Percentiles rank a stretch among this genome's conserved stretches.
phyloP scores from a whole-genome alignment of 805 yeast species.

The Metschnikowia continentalis region DNA sequence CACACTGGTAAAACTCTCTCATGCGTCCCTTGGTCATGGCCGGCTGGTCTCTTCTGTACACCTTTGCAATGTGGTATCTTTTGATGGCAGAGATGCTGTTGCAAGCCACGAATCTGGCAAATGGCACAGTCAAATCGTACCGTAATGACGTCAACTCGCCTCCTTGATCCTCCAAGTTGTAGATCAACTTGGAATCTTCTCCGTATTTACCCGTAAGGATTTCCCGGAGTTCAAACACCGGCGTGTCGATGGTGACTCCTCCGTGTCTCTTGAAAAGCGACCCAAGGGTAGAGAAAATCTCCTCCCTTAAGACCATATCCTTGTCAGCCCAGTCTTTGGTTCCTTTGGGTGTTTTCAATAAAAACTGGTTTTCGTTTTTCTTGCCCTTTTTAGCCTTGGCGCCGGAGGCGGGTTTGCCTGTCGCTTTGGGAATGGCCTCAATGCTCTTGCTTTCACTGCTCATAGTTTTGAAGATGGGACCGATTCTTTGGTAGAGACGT shows the following conservation, averaged over 20 bases:
- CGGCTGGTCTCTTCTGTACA: conserved; percentile 98
- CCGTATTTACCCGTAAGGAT: conserved; percentile 97
- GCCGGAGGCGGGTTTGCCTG: background rate
- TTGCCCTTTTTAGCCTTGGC: conserved; percentile 31
- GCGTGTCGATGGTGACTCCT: conserved; percentile 97
- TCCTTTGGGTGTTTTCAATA: conserved; percentile 93
- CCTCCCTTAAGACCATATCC: conserved; percentile 94
- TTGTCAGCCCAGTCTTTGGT: conserved; percentile 98
- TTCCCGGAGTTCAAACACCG: conserved; percentile 94
- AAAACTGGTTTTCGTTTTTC: conserved; percentile 54
- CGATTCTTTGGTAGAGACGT: conserved; percentile 13
- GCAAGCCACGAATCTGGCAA: conserved; percentile 96
- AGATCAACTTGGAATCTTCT: conserved; percentile 94
- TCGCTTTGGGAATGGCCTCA: conserved; percentile 7
- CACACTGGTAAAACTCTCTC: conserved; percentile 99
- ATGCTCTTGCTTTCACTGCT: conserved; percentile 19
- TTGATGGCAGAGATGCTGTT: conserved; percentile 86
- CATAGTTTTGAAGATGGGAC: conserved; percentile 17
- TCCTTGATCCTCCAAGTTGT: conserved; percentile 96
- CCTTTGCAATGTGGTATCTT: conserved; percentile 96
- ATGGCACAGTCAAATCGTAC: conserved; percentile 96
- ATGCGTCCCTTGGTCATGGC: conserved; percentile 99
- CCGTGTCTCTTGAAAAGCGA: conserved; percentile 89
- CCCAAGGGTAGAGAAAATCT: conserved; percentile 70
- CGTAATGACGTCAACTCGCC: conserved; percentile 95